Evolutionary conservation across 179 eudicot species (phyloP).

Genomic region (Patellifolia procumbens): DNA sequence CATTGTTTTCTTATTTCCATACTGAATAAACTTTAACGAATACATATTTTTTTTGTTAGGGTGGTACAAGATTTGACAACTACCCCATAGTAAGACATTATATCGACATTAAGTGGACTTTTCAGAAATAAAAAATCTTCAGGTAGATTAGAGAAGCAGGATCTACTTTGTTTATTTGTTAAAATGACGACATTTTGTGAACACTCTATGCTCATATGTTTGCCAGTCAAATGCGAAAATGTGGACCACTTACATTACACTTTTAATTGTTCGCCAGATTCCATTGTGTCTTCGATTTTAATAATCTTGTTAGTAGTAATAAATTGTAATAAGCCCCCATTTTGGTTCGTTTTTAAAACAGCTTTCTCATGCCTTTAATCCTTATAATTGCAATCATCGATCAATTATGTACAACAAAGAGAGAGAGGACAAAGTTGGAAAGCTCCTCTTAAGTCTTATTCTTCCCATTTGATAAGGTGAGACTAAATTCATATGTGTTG

Average conservation of each 20-base stretch:
- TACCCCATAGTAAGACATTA: conserved; percentile 4
- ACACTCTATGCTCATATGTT: conserved; percentile 1
- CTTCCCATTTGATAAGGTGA: no score
- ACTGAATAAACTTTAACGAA: no score
- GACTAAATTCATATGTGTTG: no score
- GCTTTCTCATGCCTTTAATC: no score
- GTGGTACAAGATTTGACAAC: neutral
- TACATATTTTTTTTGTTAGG: neutral
- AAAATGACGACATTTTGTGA: conserved; percentile 36
- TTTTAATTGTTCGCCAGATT: neutral
- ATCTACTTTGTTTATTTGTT: neutral
- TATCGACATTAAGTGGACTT: conserved; percentile 23
- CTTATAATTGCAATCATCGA: no score
- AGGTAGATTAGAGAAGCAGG: neutral
- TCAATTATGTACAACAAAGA: no score
- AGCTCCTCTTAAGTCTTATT: no score
- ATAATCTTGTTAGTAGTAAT: no score
- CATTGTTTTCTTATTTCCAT: no score
- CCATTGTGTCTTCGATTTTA: neutral
- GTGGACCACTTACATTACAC: conserved; percentile 11
- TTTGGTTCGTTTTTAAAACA: no score
- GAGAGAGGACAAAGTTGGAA: no score
- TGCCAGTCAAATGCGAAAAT: conserved; percentile 7
- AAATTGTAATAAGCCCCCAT: no score
- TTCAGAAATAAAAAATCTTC: neutral